Conservation (phyloP, 495 filamentous ascomycete species). For the Symbiotaphrina buchneri region DNA sequence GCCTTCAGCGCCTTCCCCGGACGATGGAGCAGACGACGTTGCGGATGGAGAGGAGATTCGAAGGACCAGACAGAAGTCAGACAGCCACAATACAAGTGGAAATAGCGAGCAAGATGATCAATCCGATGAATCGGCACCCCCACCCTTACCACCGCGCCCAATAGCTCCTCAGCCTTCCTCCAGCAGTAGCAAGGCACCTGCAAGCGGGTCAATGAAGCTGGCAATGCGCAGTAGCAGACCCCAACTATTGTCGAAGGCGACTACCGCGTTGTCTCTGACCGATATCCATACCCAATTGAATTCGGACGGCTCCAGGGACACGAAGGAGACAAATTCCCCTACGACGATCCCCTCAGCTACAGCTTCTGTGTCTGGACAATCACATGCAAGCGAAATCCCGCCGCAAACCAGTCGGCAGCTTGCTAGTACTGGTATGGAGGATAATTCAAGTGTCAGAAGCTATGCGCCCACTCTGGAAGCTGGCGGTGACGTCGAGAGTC, state of each 20-base stretch:
- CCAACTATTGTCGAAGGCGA: constrained; percentile 46
- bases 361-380: constrained; percentile 5
- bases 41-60: too few relatives aligned
- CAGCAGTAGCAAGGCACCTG: too few relatives aligned
- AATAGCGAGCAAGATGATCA: background rate
- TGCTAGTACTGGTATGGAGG: constrained; percentile 44
- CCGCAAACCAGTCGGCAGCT: constrained; percentile 15
- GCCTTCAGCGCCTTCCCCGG: too few relatives aligned
- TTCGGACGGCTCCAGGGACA: constrained; percentile 38
- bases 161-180: constrained; percentile 7
- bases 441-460: constrained; percentile 67
- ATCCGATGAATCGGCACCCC: constrained; percentile 8
- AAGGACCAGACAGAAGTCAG: too few relatives aligned
- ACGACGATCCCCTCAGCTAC: constrained; percentile 5
- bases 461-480: constrained; percentile 51
- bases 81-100: background rate
- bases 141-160: constrained; percentile 51
- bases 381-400: constrained; percentile 9
- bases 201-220: too few relatives aligned
- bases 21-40: too few relatives aligned
- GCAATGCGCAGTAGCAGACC: too few relatives aligned
- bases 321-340: constrained; percentile 18
- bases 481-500: constrained; percentile 57
- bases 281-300: constrained; percentile 55
- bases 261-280: constrained; percentile 58